A percentile compares a stretch with the other conserved stretches of the same genome.
phyloP scores from a whole-genome alignment of 768 basidiomycete genomes.

The Xanthoconium purpureum region DNA sequence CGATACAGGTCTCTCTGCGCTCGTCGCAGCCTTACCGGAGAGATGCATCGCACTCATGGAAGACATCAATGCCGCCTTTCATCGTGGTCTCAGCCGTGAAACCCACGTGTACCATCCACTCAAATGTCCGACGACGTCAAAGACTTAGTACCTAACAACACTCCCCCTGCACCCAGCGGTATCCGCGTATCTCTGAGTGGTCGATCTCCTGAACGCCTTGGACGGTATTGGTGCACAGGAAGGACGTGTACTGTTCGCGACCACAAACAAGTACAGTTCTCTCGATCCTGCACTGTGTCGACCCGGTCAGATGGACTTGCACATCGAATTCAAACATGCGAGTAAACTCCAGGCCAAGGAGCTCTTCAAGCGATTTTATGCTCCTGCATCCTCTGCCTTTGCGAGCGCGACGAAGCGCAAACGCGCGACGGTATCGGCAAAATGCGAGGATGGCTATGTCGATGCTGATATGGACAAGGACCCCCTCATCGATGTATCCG shows the following conservation, averaged over 20 bases:
- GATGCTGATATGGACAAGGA: background rate
- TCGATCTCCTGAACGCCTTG: conserved; percentile 71
- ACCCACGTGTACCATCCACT: background rate
- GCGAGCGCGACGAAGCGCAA: too few relatives aligned
- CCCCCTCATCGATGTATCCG: conserved; percentile 19
- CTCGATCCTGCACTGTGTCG: conserved; percentile 75
- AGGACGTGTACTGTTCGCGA: conserved; percentile 76
- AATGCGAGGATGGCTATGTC: background rate
- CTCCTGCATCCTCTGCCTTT: conserved; percentile 35
- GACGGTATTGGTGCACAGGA: conserved; percentile 79
- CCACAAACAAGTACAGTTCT: conserved; percentile 67
- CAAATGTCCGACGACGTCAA: background rate
- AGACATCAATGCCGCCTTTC: conserved; percentile 79
- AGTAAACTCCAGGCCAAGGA: conserved; percentile 62
- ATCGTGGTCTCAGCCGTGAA: conserved; percentile 40
- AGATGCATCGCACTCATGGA: conserved; percentile 52
- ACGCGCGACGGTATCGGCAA: too few relatives aligned
- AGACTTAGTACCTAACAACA: conserved; percentile 12
- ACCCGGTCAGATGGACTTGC: conserved; percentile 78
- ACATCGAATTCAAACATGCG: conserved; percentile 77
- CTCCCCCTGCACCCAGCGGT: conserved; percentile 10
- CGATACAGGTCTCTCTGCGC: conserved; percentile 53
- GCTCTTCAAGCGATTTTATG: conserved; percentile 67
- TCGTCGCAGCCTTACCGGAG: conserved; percentile 42
- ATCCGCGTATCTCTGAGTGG: conserved; percentile 64